These are phyloP conservation scores for Ampelomyces quisqualis DNA, from an alignment of 2,329 filamentous ascomycete species.

Conservation along the genomic window DNA sequence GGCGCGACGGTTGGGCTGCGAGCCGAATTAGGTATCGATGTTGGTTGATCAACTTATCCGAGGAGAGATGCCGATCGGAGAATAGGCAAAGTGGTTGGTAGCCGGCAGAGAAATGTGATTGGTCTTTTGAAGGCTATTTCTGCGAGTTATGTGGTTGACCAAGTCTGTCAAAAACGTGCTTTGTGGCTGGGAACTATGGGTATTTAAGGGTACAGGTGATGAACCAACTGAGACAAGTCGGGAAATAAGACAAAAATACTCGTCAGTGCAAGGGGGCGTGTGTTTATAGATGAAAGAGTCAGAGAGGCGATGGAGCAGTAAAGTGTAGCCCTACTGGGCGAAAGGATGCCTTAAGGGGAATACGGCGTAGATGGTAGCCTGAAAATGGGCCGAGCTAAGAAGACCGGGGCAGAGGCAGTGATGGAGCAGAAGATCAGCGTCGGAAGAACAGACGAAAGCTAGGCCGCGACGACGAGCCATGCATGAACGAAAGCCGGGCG, in stretches of 20 bases:
- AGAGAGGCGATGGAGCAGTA: slow-evolving; percentile 26
- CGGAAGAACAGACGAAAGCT: slow-evolving; percentile 18
- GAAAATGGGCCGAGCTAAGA: slow-evolving; percentile 27
- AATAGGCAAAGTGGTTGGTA: slow-evolving; percentile 18
- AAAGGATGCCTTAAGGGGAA: slow-evolving; percentile 29
- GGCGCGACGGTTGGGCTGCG: slow-evolving; percentile 12
- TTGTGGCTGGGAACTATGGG: slow-evolving; percentile 4
- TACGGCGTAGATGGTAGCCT: slow-evolving; percentile 36
- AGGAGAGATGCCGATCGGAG: slow-evolving; percentile 22
- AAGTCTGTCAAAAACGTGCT: too few species aligned
- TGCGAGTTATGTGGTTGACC: background rate
- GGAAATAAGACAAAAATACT: slow-evolving; percentile 18
- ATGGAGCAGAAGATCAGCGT: slow-evolving; percentile 15
- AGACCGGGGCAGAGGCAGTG: slow-evolving; percentile 18
- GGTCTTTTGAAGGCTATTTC: background rate
- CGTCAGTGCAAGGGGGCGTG: slow-evolving; percentile 17
- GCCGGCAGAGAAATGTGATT: slow-evolving; percentile 1
- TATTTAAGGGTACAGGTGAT: slow-evolving; percentile 26
- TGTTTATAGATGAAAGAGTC: slow-evolving; percentile 22
- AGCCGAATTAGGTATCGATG: slow-evolving; percentile 10
- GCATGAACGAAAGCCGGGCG: slow-evolving; percentile 25
- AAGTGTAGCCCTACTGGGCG: slow-evolving; percentile 27
- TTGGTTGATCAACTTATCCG: slow-evolving; percentile 19
- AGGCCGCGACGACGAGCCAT: slow-evolving; percentile 27
- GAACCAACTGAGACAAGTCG: slow-evolving; percentile 29